phyloP scores from a whole-genome alignment of 2,329 filamentous ascomycete genomes.

The Beauveria australis region DNA sequence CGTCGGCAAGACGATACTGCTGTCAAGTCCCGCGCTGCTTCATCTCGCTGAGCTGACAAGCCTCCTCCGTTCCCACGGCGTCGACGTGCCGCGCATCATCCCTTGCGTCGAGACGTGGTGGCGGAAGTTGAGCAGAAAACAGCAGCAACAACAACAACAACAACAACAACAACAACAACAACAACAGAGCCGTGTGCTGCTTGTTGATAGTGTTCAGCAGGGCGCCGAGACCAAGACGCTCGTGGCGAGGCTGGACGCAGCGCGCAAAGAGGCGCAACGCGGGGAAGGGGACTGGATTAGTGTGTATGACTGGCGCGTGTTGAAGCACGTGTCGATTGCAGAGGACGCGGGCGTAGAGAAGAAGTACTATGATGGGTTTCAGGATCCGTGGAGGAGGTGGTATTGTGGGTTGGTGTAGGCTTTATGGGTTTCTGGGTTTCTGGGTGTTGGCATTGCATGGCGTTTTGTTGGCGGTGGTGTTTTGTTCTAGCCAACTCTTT shows the following conservation, averaged over 20 bases:
- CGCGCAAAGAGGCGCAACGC: slow-evolving; percentile 19
- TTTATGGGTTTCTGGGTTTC: not conserved
- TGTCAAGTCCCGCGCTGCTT: not conserved
- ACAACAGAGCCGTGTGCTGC: slow-evolving; percentile 20
- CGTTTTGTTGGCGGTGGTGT: not conserved
- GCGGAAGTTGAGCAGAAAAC: not conserved
- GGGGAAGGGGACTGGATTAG: slow-evolving; percentile 29
- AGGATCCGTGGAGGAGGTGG: slow-evolving; percentile 36
- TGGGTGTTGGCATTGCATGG: not conserved
- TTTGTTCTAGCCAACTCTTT: too few species aligned
- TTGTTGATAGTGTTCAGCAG: slow-evolving; percentile 32
- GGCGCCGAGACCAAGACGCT: slow-evolving; percentile 25
- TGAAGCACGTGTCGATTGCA: slow-evolving; percentile 31
- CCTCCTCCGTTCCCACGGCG: slow-evolving; percentile 35
- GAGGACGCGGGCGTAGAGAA: slow-evolving; percentile 26
- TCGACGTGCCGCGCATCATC: slow-evolving; percentile 21
- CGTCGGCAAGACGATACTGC: not conserved
- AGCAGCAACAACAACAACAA: not conserved
- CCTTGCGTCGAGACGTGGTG: slow-evolving; percentile 29
- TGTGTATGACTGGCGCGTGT: slow-evolving; percentile 40
- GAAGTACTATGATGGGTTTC: slow-evolving; percentile 27
- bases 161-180: not conserved
- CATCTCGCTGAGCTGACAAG: not conserved
- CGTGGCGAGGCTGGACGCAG: slow-evolving; percentile 24
- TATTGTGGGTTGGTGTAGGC: slow-evolving; percentile 33